A percentile compares a stretch with the other conserved stretches of the same genome.
These are phyloP conservation scores for Panaeolus papilionaceus DNA, from an alignment of 768 basidiomycete species.

Conservation along the genomic window DNA sequence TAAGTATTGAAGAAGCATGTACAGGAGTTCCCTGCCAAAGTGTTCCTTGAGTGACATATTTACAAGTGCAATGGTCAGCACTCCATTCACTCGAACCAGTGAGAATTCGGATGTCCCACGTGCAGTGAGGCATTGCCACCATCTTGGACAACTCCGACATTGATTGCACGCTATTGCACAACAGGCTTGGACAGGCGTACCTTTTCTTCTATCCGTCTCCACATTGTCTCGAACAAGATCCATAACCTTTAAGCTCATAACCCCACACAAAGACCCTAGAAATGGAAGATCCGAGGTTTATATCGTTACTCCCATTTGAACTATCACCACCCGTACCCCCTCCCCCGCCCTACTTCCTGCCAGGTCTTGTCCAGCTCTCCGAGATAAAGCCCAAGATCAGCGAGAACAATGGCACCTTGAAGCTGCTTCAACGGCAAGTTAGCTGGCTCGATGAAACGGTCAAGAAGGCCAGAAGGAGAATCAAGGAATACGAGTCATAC, in stretches of 20 bases:
- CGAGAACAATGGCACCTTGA: neutral
- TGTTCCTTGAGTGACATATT: no score
- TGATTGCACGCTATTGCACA: neutral
- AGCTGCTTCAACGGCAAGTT: neutral
- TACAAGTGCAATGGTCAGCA: no score
- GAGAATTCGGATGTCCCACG: neutral
- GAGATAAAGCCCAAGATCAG: neutral
- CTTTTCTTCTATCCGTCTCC: neutral
- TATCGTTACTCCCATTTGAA: neutral
- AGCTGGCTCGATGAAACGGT: neutral
- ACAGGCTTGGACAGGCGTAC: neutral
- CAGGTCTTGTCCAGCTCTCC: neutral
- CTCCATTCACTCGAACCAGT: no score
- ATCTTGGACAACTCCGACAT: neutral
- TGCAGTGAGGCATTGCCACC: neutral
- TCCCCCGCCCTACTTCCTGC: neutral
- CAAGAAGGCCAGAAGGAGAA: neutral
- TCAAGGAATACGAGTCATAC: slow-evolving; percentile 2
- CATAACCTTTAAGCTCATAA: neutral
- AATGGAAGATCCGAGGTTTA: neutral
- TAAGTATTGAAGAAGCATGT: neutral
- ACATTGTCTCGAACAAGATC: neutral
- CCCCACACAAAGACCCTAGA: neutral
- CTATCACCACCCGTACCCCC: neutral
- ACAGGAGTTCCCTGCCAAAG: no score